Conservation (phyloP, 148 eudicot species). For the Rhododendron henanense region DNA sequence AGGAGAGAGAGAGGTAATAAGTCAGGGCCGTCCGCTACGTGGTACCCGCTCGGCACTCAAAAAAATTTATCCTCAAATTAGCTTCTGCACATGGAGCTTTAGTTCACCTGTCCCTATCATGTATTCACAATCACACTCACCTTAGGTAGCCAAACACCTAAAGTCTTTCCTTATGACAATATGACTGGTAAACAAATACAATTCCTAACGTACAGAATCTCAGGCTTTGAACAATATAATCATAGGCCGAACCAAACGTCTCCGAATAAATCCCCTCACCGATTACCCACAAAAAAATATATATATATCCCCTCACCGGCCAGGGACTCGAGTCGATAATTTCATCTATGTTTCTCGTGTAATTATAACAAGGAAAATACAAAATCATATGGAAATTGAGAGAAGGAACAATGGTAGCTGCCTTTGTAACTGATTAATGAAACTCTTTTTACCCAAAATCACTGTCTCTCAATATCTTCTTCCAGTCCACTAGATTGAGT, state of each 20-base stretch:
- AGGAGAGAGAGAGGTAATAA: too few species aligned
- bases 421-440: neutral
- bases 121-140: neutral
- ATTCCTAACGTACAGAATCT: neutral
- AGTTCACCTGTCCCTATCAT: neutral
- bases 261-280: neutral
- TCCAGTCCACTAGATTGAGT: slow-evolving; percentile 24
- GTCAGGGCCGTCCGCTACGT: too few species aligned
- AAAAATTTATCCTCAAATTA: too few species aligned
- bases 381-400: neutral
- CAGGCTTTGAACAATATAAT: neutral
- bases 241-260: neutral
- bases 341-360: neutral
- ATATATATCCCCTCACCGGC: neutral
- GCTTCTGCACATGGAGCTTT: neutral
- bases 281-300: too few species aligned
- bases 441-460: neutral
- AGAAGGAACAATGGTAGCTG: neutral
- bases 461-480: slow-evolving; percentile 48
- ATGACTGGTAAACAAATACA: neutral
- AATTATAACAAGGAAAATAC: neutral
- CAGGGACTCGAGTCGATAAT: neutral
- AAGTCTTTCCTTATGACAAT: neutral
- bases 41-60: too few species aligned
- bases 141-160: slow-evolving; percentile 11